Conservation (phyloP, 2,329 filamentous ascomycete species). For the Pyricularia sp. region DNA sequence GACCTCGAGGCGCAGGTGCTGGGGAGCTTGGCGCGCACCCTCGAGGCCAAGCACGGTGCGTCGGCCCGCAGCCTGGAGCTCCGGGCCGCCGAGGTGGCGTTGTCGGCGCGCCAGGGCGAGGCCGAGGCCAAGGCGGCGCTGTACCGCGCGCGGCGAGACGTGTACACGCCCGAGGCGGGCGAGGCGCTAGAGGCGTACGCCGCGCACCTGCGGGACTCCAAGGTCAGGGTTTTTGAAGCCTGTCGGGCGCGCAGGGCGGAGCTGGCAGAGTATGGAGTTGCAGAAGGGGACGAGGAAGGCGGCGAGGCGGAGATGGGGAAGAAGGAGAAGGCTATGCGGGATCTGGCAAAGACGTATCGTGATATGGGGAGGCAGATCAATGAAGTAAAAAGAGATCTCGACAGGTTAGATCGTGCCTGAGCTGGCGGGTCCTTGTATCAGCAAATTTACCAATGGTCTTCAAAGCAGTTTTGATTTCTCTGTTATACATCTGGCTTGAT, state of each 20-base stretch:
- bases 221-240: slow-evolving; percentile 28
- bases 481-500: background rate
- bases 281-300: slow-evolving; percentile 12
- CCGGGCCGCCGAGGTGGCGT: slow-evolving; percentile 29
- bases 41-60: slow-evolving; percentile 43
- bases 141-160: slow-evolving; percentile 20
- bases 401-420: slow-evolving; percentile 14
- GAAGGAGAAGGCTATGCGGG: slow-evolving; percentile 37
- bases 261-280: slow-evolving; percentile 37
- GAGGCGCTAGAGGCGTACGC: slow-evolving; percentile 33
- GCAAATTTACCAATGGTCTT: background rate
- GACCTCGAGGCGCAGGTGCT: slow-evolving; percentile 25
- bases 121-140: slow-evolving; percentile 23
- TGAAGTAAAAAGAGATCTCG: slow-evolving; percentile 35
- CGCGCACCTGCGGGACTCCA: slow-evolving; percentile 35
- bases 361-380: slow-evolving; percentile 36
- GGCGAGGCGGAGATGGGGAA: slow-evolving; percentile 9
- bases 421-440: background rate
- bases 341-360: slow-evolving; percentile 37
- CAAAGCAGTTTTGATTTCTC: background rate
- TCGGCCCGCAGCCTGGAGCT: slow-evolving; percentile 38
- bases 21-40: slow-evolving; percentile 29
- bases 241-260: slow-evolving; percentile 27
- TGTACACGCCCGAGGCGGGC: slow-evolving; percentile 31
- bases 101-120: slow-evolving; percentile 29